Evolutionary conservation across 345 rosid genomes (phyloP).

Genomic region (Boechera stricta): DNA sequence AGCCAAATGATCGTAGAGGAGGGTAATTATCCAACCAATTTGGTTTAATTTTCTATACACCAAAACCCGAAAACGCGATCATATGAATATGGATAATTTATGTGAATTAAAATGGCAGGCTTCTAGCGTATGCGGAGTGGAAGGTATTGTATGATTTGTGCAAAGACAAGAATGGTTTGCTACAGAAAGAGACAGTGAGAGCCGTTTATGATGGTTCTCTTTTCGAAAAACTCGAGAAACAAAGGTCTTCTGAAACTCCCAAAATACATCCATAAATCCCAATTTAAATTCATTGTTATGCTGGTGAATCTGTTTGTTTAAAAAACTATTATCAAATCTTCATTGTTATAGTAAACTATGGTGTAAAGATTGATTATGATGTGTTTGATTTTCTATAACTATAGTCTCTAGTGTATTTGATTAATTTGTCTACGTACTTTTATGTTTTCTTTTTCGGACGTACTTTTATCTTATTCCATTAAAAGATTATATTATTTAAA

Average conservation of each 20-base stretch:
- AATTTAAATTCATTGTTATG: not conserved
- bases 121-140: slow-evolving; percentile 72
- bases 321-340: not conserved
- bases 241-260: slow-evolving; percentile 41
- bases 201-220: slow-evolving; percentile 82
- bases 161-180: slow-evolving; percentile 75
- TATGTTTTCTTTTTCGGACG: not conserved
- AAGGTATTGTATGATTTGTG: slow-evolving; percentile 55
- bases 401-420: too few species aligned
- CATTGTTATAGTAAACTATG: not conserved
- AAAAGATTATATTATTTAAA: not conserved
- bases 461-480: not conserved
- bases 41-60: not conserved
- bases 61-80: not conserved
- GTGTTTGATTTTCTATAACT: not conserved
- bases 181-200: slow-evolving; percentile 64
- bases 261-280: not conserved
- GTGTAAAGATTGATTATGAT: not conserved
- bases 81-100: not conserved
- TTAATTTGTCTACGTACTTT: not conserved
- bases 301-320: not conserved
- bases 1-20: slow-evolving; percentile 63
- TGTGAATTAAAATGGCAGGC: slow-evolving; percentile 47
- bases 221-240: slow-evolving; percentile 66
- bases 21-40: slow-evolving; percentile 48